Conservation (phyloP, 2,329 filamentous ascomycete species). For the Pyrenochaeta sp. region DNA sequence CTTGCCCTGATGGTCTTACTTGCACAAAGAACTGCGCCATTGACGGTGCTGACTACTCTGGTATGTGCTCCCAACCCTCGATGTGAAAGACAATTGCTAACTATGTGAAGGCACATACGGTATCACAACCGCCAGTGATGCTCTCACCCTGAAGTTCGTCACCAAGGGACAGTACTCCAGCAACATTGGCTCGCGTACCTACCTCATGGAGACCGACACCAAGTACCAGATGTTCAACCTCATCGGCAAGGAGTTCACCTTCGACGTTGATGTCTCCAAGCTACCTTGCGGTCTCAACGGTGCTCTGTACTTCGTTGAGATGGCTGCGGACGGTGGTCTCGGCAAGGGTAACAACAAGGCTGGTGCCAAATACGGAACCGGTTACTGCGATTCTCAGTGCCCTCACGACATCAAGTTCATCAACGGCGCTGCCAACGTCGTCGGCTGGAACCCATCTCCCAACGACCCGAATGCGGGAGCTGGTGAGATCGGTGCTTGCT, state of each 20-base stretch:
- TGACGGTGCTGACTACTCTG: slow-evolving; percentile 54
- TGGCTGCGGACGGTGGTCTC: slow-evolving; percentile 66
- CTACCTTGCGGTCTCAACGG: slow-evolving; percentile 76
- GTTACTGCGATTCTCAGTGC: slow-evolving; percentile 54
- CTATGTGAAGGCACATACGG: slow-evolving; percentile 50
- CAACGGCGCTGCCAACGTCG: slow-evolving; percentile 64
- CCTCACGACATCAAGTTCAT: slow-evolving; percentile 62
- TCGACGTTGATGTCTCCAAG: slow-evolving; percentile 62
- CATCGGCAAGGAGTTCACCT: slow-evolving; percentile 53
- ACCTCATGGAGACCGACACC: slow-evolving; percentile 52
- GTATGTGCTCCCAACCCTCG: slow-evolving; percentile 17
- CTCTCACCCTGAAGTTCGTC: slow-evolving; percentile 66
- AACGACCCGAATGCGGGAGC: slow-evolving; percentile 65
- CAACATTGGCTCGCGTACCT: slow-evolving; percentile 54
- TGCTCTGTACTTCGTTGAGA: slow-evolving; percentile 61
- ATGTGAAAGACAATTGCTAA: not conserved
- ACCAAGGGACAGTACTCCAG: slow-evolving; percentile 58
- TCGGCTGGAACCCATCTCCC: slow-evolving; percentile 60
- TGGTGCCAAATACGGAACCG: slow-evolving; percentile 67
- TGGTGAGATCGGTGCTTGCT: slow-evolving; percentile 68
- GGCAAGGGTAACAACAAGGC: slow-evolving; percentile 60
- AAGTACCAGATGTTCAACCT: slow-evolving; percentile 55
- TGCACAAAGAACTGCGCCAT: slow-evolving; percentile 54
- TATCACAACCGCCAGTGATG: slow-evolving; percentile 61
- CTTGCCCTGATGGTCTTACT: slow-evolving; percentile 50